Percentiles rank a stretch among this genome's conserved stretches.
These are phyloP conservation scores for Colletotrichum destructivum DNA, from an alignment of 2,329 filamentous ascomycete species.

Conservation along the genomic window DNA sequence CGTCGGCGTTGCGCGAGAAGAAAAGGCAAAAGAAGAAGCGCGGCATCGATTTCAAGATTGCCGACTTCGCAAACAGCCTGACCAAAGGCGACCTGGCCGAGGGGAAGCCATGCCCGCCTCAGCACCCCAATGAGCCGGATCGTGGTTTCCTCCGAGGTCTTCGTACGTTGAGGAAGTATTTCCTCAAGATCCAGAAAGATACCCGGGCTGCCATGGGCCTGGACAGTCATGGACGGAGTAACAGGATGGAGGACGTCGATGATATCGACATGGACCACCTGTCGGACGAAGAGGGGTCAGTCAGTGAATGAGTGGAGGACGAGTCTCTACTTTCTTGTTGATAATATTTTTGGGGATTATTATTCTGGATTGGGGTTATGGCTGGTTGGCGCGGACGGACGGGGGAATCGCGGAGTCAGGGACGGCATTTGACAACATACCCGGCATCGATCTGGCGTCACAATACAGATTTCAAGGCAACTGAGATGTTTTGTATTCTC, in stretches of 20 bases:
- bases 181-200: slow-evolving; percentile 88
- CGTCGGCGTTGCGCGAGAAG: slow-evolving; percentile 54
- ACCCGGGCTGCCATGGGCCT: slow-evolving; percentile 70
- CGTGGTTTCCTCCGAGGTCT: slow-evolving; percentile 91
- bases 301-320: slow-evolving; percentile 35
- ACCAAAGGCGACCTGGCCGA: slow-evolving; percentile 83
- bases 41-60: slow-evolving; percentile 93
- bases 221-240: slow-evolving; percentile 50
- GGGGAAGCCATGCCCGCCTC: slow-evolving; percentile 81
- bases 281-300: slow-evolving; percentile 38
- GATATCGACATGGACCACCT: slow-evolving; percentile 34
- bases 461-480: slow-evolving; percentile 40
- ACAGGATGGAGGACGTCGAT: slow-evolving; percentile 34
- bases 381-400: neutral
- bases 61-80: slow-evolving; percentile 98
- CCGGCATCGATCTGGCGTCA: slow-evolving; percentile 41
- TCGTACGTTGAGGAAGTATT: slow-evolving; percentile 84
- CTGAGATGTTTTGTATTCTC: slow-evolving; percentile 26
- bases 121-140: slow-evolving; percentile 85
- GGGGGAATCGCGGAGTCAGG: slow-evolving; percentile 26
- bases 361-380: slow-evolving; percentile 8
- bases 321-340: slow-evolving; percentile 28
- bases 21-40: slow-evolving; percentile 65
- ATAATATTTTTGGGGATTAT: slow-evolving; percentile 11
- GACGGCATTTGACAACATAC: slow-evolving; percentile 42